A percentile compares a stretch with the other conserved stretches of the same genome.
These are phyloP conservation scores for Pythium rishiriense DNA, from an alignment of 352 stramenopile species.

Conservation along the genomic window DNA sequence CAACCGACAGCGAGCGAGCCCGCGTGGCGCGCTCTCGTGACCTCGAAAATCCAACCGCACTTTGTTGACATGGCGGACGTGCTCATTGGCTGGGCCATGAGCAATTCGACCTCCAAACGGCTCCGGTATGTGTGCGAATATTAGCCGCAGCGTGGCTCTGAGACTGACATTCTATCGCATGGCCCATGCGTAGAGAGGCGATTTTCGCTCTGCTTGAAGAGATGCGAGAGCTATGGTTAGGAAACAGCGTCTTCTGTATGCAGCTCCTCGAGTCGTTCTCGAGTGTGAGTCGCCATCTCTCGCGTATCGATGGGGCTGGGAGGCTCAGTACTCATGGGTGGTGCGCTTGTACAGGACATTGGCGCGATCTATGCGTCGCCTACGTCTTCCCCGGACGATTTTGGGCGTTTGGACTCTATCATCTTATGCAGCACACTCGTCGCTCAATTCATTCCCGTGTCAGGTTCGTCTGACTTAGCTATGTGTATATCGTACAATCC, in stretches of 20 bases:
- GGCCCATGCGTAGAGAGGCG: too few species aligned
- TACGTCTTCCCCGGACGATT: slow-evolving; percentile 12
- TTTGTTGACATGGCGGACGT: slow-evolving; percentile 38
- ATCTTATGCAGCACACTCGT: slow-evolving; percentile 34
- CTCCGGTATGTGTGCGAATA: slow-evolving; percentile 24
- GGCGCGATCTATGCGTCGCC: slow-evolving; percentile 19
- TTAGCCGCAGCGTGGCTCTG: too few species aligned
- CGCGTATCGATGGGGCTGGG: not conserved
- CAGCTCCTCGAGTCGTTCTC: slow-evolving; percentile 34
- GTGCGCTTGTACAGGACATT: slow-evolving; percentile 26
- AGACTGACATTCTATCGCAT: too few species aligned
- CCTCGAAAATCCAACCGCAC: slow-evolving; percentile 30
- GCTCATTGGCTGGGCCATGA: slow-evolving; percentile 36
- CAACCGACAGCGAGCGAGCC: slow-evolving; percentile 8
- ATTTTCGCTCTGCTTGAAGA: slow-evolving; percentile 31
- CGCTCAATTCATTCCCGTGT: slow-evolving; percentile 23
- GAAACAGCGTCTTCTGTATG: slow-evolving; percentile 35
- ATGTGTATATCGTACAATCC: not conserved
- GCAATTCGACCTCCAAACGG: slow-evolving; percentile 19
- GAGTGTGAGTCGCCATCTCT: slow-evolving; percentile 17
- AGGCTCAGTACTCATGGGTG: slow-evolving; percentile 5
- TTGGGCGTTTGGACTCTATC: slow-evolving; percentile 28
- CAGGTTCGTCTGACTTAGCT: slow-evolving; percentile 9
- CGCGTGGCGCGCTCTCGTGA: slow-evolving; percentile 22
- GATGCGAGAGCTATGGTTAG: slow-evolving; percentile 33